Base-by-base conservation (phyloP, 352 stramenopile genomes). In the Phytopythium delawarense region DNA sequence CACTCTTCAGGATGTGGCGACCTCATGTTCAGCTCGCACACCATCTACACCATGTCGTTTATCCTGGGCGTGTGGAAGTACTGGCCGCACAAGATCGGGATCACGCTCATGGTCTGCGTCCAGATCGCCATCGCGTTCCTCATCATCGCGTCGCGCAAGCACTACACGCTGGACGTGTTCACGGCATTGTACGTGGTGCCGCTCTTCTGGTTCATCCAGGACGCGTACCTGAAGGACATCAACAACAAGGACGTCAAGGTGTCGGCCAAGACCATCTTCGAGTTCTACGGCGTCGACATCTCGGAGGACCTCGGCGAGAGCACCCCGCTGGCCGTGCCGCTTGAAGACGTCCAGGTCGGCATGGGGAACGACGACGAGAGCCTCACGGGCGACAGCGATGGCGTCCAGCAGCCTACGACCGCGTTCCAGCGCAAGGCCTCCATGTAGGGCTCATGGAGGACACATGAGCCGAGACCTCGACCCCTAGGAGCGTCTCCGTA, bases 21-120 rank as follows among this genome's bases (percentile, higher is more conserved):
- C 65, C 74, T 97, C 59, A 97, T 97, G 87, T 97, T 96, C 65
- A 96, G 87, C 66, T 96, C 86, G 35, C 90, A 97, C 75, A 97
- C 87, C 23, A 97, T 96, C 67, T 96, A 95, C 83, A 96, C 87
- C 5, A 65, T 97, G 71, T 89, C 87, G 62, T 80, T 96, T 53
- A 95, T 96, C 61, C 68, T 94, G 39, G 88, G 78, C 28, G 66
- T 91, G 39, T 90, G 69, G 77, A 96, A 95, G 70, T 96, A 91
- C 77, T 96, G 88, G 81, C 80, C 75, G 62, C 91, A 85, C 77
- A 89, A 85, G 61, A 83, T 70, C 57, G 69, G 92, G 46, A 73
- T 93, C 62, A 61, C 70, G 13, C 65, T 90, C 59, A 94, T 96
- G 79, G 54, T 92, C 9, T 74, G 71, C 61, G 59, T 92, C 16